These are phyloP conservation scores for Epichloe sp. DNA, from an alignment of 2,329 filamentous ascomycete genomes.

Conservation along the genomic window DNA sequence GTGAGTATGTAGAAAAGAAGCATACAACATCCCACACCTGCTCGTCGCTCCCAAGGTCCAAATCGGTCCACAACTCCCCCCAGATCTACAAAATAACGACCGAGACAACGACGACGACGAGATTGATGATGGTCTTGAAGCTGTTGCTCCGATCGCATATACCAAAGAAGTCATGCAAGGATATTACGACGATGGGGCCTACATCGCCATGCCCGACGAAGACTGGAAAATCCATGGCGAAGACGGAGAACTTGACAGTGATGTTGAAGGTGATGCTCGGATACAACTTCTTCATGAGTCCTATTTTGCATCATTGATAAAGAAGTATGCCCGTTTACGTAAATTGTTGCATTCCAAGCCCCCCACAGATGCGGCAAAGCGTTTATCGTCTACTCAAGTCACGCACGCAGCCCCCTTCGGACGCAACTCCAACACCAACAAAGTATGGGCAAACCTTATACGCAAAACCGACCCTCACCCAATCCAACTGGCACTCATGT, in stretches of 20 bases:
- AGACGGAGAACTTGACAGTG: constrained; percentile 11
- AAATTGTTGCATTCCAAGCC: constrained; percentile 42
- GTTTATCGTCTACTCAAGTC: constrained; percentile 40
- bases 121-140: constrained; percentile 18
- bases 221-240: constrained; percentile 16
- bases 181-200: constrained; percentile 68
- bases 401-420: constrained; percentile 43
- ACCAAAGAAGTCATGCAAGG: constrained; percentile 42
- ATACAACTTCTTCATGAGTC: constrained; percentile 39
- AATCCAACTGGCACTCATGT: constrained; percentile 49
- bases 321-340: constrained; percentile 54
- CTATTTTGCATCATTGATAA: constrained; percentile 54
- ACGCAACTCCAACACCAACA: constrained; percentile 33
- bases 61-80: constrained; percentile 38
- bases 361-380: constrained; percentile 36
- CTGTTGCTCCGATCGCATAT: constrained; percentile 26
- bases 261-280: constrained; percentile 15
- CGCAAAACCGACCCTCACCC: constrained; percentile 45
- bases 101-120: constrained; percentile 20
- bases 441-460: constrained; percentile 39
- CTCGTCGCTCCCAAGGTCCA: constrained; percentile 48
- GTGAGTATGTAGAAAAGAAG: constrained; percentile 55
- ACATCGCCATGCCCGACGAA: constrained; percentile 45
- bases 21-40: constrained; percentile 57
- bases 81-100: constrained; percentile 17